Evolutionary conservation across 1,284 basidiomycete species (phyloP).

Genomic region (Ganoderma lucidum): DNA sequence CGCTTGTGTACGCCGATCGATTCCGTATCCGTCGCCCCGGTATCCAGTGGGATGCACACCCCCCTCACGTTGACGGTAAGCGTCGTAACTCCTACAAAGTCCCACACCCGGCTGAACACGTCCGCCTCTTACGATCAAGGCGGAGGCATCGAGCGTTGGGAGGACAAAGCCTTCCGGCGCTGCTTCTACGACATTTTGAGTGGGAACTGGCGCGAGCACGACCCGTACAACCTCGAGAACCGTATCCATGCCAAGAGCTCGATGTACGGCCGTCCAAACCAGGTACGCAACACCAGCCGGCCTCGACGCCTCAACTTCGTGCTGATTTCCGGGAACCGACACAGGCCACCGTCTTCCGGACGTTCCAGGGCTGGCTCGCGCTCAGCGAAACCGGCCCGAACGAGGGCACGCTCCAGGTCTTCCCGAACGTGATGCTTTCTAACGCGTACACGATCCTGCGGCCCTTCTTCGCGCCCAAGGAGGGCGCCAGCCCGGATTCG

Average conservation of each 20-base stretch:
- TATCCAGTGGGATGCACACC: conserved; percentile 67
- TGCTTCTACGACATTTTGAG: conserved; percentile 74
- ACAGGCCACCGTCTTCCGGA: conserved; percentile 75
- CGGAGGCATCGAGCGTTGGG: conserved; percentile 86
- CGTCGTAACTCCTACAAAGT: neutral
- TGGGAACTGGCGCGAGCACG: conserved; percentile 75
- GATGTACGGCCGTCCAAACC: conserved; percentile 65
- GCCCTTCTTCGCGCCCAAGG: conserved; percentile 77
- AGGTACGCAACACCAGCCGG: conserved; percentile 44
- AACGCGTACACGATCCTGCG: conserved; percentile 86
- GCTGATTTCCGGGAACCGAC: conserved; percentile 8
- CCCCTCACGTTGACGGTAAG: conserved; percentile 82
- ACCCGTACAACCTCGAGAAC: conserved; percentile 71
- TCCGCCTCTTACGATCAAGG: conserved; percentile 48
- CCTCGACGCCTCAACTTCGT: too few species aligned
- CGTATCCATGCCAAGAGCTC: conserved; percentile 68
- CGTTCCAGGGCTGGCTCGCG: conserved; percentile 83
- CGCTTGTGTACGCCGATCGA: conserved; percentile 83
- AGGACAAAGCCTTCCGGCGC: conserved; percentile 73
- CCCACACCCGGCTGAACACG: neutral
- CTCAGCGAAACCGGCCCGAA: conserved; percentile 76
- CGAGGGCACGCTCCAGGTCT: conserved; percentile 85
- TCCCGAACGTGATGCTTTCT: conserved; percentile 76
- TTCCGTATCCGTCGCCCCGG: conserved; percentile 86
- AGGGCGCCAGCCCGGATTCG: conserved; percentile 50